Evolutionary conservation across 148 eudicot genomes (phyloP).

Genomic region (Bassia scoparia): DNA sequence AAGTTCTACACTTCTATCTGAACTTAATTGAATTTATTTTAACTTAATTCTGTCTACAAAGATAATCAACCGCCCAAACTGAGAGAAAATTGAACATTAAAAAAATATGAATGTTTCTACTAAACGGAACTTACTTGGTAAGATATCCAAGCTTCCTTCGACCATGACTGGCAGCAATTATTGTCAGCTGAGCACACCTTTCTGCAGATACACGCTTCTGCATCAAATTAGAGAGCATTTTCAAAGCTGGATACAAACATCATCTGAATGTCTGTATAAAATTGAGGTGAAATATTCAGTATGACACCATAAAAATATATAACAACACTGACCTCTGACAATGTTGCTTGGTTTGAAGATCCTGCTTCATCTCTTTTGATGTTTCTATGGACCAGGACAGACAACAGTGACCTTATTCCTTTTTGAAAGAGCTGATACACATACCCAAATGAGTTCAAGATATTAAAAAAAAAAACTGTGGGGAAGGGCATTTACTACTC

Average conservation of each 20-base stretch:
- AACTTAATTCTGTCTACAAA: background rate
- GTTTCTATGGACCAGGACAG: conserved; percentile 91
- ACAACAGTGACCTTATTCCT: conserved; percentile 91
- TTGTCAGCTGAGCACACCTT: conserved; percentile 88
- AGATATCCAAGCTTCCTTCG: conserved; percentile 97
- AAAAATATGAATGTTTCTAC: background rate
- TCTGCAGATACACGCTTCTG: conserved; percentile 82
- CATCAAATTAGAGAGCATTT: conserved; percentile 10
- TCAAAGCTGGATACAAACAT: background rate
- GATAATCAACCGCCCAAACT: background rate
- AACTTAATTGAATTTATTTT: too few species aligned
- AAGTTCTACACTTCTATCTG: too few species aligned
- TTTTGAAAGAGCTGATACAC: conserved; percentile 72
- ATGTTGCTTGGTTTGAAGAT: conserved; percentile 34
- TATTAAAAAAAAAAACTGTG: too few species aligned
- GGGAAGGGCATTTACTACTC: too few species aligned
- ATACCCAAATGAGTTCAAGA: conserved; percentile 14
- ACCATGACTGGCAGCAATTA: conserved; percentile 86
- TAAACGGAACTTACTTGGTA: conserved; percentile 54
- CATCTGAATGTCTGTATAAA: conserved; percentile 3
- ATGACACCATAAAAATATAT: background rate
- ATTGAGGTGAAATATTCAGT: background rate
- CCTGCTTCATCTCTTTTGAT: conserved; percentile 42
- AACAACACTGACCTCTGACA: conserved; percentile 49
- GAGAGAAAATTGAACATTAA: background rate